phyloP scores from a whole-genome alignment of 2,329 filamentous ascomycete species.

The Venturia effusa region DNA sequence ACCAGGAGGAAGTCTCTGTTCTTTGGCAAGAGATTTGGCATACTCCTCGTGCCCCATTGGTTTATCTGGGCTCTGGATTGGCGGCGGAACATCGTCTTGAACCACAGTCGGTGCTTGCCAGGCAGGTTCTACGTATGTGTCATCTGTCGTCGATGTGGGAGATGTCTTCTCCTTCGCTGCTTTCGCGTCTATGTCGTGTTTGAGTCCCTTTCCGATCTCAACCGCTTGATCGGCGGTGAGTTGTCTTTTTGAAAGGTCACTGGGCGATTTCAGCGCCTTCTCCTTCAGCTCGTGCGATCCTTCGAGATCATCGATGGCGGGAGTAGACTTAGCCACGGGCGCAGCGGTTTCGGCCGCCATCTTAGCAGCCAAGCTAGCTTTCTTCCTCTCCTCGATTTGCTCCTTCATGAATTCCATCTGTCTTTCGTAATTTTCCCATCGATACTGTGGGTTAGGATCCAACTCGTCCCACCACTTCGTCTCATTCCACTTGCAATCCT shows the following conservation, averaged over 20 bases:
- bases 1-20: slow-evolving; percentile 41
- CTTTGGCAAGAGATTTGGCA: slow-evolving; percentile 26
- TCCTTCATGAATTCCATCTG: slow-evolving; percentile 22
- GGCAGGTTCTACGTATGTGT: neutral
- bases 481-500: slow-evolving; percentile 34
- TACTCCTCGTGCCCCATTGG: slow-evolving; percentile 25
- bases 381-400: slow-evolving; percentile 17
- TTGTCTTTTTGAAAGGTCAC: slow-evolving; percentile 3
- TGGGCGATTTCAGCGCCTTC: neutral
- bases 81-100: slow-evolving; percentile 2
- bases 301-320: neutral
- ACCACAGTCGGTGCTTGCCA: slow-evolving; percentile 7
- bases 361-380: slow-evolving; percentile 16
- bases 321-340: neutral
- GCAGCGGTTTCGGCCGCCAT: neutral
- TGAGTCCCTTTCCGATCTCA: neutral
- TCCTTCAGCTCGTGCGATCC: neutral
- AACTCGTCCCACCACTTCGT: slow-evolving; percentile 31
- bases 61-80: slow-evolving; percentile 9
- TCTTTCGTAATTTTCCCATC: slow-evolving; percentile 23
- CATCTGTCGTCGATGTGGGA: neutral
- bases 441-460: slow-evolving; percentile 23
- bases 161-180: neutral
- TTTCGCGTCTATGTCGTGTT: neutral
- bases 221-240: neutral